Conservation (phyloP, 352 stramenopile genomes). For the Phytophthora citricola region DNA sequence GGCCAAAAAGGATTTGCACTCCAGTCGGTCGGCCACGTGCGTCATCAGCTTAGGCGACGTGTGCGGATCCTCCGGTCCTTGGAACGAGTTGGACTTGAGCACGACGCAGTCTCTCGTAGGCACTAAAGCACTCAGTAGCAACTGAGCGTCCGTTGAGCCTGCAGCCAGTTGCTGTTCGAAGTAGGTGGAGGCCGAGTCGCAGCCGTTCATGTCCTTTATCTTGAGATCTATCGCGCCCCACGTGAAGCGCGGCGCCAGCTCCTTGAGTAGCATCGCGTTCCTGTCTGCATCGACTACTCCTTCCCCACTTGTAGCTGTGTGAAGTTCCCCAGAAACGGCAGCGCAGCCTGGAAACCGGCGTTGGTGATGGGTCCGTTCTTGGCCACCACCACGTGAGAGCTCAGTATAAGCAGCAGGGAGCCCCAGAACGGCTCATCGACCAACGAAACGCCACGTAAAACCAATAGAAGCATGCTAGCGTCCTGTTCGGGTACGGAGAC, state of each 20-base stretch:
- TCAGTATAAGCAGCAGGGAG: conserved; percentile 61
- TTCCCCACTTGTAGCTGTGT: conserved; percentile 51
- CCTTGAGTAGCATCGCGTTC: conserved; percentile 55
- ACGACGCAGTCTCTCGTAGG: conserved; percentile 61
- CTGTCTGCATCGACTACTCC: conserved; percentile 22
- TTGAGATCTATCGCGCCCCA: conserved; percentile 81
- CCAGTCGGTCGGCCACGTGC: conserved; percentile 55
- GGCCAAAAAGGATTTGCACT: conserved; percentile 75
- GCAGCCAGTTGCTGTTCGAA: conserved; percentile 67
- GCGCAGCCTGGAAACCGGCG: conserved; percentile 45
- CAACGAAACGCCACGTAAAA: conserved; percentile 61
- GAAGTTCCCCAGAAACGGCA: conserved; percentile 64
- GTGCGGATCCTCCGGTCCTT: conserved; percentile 43
- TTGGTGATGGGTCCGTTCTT: conserved; percentile 43
- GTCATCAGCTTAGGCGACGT: conserved; percentile 66
- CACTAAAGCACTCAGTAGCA: conserved; percentile 53
- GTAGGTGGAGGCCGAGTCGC: conserved; percentile 66
- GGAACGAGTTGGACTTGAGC: conserved; percentile 63
- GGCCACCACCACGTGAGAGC: conserved; percentile 64
- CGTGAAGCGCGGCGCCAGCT: conserved; percentile 63
- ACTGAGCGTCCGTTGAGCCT: conserved; percentile 55
- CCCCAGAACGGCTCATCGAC: conserved; percentile 65
- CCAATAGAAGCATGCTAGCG: conserved; percentile 53
- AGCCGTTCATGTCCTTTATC: conserved; percentile 80
- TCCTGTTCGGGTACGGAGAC: conserved; percentile 59